Evolutionary conservation across 2,329 filamentous ascomycete species (phyloP).

Genomic region (Trichoderma sp.): DNA sequence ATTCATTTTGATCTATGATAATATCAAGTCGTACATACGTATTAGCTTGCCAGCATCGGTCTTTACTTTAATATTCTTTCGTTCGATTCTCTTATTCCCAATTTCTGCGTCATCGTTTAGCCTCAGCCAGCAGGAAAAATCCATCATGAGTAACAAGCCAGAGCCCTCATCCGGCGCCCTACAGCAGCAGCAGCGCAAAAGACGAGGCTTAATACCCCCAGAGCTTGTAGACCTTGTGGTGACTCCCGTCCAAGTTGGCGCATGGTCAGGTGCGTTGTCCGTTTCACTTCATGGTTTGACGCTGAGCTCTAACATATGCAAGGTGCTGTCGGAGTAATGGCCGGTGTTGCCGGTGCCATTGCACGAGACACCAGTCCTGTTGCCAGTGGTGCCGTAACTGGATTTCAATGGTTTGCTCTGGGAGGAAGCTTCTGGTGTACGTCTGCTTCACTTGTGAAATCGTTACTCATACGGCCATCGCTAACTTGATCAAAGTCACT

Average conservation of each 20-base stretch:
- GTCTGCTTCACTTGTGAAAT: slow-evolving; percentile 34
- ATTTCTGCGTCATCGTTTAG: background rate
- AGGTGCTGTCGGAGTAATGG: slow-evolving; percentile 65
- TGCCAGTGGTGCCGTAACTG: slow-evolving; percentile 72
- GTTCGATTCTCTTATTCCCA: background rate
- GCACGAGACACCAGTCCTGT: slow-evolving; percentile 68
- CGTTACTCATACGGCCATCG: background rate
- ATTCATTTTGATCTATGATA: background rate
- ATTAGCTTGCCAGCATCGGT: background rate
- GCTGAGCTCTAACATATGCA: slow-evolving; percentile 31
- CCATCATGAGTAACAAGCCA: slow-evolving; percentile 17
- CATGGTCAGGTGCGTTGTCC: slow-evolving; percentile 55
- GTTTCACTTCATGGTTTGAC: background rate
- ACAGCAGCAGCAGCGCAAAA: slow-evolving; percentile 34
- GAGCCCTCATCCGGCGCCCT: background rate
- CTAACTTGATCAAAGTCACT: slow-evolving; percentile 47
- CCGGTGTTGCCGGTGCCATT: slow-evolving; percentile 72
- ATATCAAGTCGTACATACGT: background rate
- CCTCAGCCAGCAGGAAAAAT: background rate
- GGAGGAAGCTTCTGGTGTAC: slow-evolving; percentile 77
- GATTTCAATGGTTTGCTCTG: slow-evolving; percentile 79
- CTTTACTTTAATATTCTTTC: background rate
- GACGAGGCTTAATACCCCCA: slow-evolving; percentile 47
- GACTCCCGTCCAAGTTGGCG: slow-evolving; percentile 62
- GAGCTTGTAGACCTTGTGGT: slow-evolving; percentile 51